Percentiles rank a stretch among this genome's conserved stretches.
Conservation (phyloP, 441 rosid species). For the Adansonia rubrostipa region DNA sequence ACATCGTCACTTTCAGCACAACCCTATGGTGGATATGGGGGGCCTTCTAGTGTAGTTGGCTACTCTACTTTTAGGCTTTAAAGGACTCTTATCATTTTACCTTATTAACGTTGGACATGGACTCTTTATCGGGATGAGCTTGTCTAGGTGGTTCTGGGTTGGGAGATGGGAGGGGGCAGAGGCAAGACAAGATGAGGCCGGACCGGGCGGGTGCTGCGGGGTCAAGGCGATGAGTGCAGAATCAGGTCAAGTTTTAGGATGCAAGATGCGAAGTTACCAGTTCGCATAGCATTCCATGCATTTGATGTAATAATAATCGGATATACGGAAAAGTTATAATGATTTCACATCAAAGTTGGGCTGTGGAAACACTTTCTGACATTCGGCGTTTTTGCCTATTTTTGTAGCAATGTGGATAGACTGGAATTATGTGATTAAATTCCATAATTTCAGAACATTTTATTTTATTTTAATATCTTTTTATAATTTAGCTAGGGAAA, state of each 20-base stretch:
- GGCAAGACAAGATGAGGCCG: not conserved
- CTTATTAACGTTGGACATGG: not conserved
- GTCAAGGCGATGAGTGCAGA: not conserved
- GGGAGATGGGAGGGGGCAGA: not conserved
- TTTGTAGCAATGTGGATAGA: too few species aligned
- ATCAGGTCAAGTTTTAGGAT: not conserved
- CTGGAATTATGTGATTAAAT: not conserved
- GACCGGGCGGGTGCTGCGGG: too few species aligned
- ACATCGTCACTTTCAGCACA: conserved; percentile 44
- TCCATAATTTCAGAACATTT: too few species aligned
- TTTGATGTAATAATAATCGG: not conserved
- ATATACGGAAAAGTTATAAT: not conserved
- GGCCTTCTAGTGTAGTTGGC: conserved; percentile 50
- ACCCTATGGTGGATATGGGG: conserved; percentile 54
- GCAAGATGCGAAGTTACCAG: conserved; percentile 12
- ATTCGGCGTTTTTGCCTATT: not conserved
- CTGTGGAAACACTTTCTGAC: too few species aligned
- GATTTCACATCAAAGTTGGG: not conserved
- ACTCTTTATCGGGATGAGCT: not conserved
- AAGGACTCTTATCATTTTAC: conserved; percentile 19
- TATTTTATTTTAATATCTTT: too few species aligned
- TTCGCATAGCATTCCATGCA: conserved; percentile 5
- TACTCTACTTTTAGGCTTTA: conserved; percentile 51
- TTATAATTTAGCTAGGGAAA: too few species aligned
- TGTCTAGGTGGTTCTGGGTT: not conserved